Base-by-base conservation (phyloP, 1,139 yeast genomes). In the Arxiozyma telluris region DNA sequence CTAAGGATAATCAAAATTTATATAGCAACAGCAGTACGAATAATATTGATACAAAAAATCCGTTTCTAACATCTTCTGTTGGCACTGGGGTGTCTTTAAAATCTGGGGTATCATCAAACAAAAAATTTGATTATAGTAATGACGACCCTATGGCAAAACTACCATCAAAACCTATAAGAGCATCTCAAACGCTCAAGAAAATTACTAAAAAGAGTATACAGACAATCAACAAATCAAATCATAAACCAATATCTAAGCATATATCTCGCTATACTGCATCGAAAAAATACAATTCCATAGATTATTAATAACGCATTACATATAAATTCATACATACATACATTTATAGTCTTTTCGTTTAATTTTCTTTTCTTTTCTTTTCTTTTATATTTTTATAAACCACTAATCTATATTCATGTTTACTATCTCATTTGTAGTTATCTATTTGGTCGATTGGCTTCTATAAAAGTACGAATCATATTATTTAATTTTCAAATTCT, bases 81-180 rank as follows among this genome's bases (percentile, higher is more conserved):
- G 30, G 47, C n/a, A 41, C 39, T 15, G 27, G 17, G 39, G 46
- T 18, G 27, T 49, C 49, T 8, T 30, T 20, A 44, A 39, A 18
- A 8, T 27, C 11, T 17, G 20, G 25, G 25, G 22, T 41, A 51
- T 49, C n/a, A 2, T 34, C 39, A 11, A 47, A 39, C 21, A 57
- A 53, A 41, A 59, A 55, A 41, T 45, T 50, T 11, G 58, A 56
- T 43, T 57, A 58, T 39, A 59, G 58, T 4, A 55, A 52, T 21
- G 65, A 63, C 27, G 68, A 63, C 44, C 67, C 66, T 5, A 61
- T 65, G 66, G 56, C 55, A 41, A 58, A 59, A 45, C 52, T 63
- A 47, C 44, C 44, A 55, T 59, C 53, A 21, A 54, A 55, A 51
- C 58, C 52, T 50, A 50, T 56, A 47, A 57, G 57, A 30, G 49